Conservation (phyloP, 106 monocot genomes). For the Iris macrosiphon region DNA sequence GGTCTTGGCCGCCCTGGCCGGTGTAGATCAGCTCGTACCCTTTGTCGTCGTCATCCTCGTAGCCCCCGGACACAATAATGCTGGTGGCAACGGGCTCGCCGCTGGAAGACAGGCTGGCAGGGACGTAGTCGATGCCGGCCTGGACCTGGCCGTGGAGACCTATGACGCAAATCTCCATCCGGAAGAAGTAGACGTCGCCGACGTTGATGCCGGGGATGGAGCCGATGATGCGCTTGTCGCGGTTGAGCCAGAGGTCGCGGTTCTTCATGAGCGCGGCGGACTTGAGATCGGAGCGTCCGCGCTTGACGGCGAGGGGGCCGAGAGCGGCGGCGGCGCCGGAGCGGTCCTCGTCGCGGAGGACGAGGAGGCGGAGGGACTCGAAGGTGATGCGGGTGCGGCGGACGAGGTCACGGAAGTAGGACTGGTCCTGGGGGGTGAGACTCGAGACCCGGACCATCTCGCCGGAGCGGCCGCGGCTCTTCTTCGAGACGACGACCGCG, state of each 20-base stretch:
- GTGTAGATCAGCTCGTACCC: constrained; percentile 58
- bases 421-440: constrained; percentile 32
- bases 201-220: constrained; percentile 74
- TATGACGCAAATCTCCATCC: constrained; percentile 86
- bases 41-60: constrained; percentile 71
- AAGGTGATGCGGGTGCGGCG: constrained; percentile 58
- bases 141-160: constrained; percentile 94
- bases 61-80: constrained; percentile 72
- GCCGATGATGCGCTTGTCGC: constrained; percentile 82
- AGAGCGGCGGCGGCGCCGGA: constrained; percentile 9
- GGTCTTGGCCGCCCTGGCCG: constrained; percentile 58
- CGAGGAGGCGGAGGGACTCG: constrained; percentile 55
- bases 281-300: constrained; percentile 44
- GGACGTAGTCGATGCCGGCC: constrained; percentile 76
- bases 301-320: neutral
- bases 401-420: constrained; percentile 57
- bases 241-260: constrained; percentile 66
- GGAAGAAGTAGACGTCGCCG: constrained; percentile 85
- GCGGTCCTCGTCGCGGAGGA: constrained; percentile 36
- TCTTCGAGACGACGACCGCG: constrained; percentile 28
- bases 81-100: constrained; percentile 70
- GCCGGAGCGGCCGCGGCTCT: constrained; percentile 43
- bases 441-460: constrained; percentile 75
- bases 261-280: constrained; percentile 66
- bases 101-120: constrained; percentile 17